Conservation (phyloP, 2,329 filamentous ascomycete genomes). For the Fusarium piperis region DNA sequence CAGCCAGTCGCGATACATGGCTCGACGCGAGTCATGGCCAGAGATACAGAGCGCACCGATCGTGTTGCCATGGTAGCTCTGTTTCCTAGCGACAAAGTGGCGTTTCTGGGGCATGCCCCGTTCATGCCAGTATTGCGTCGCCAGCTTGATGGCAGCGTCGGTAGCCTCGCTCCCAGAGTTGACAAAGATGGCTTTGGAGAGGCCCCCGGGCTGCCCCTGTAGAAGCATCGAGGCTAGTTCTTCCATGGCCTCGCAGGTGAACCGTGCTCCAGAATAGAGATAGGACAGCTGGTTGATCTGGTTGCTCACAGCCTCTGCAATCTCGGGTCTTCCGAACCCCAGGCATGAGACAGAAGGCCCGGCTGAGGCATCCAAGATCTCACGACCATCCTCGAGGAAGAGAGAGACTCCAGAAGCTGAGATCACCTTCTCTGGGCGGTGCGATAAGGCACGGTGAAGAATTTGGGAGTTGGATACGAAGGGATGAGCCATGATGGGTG, state of each 20-base stretch:
- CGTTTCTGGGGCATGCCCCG: slow-evolving; percentile 48
- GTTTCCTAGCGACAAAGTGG: slow-evolving; percentile 55
- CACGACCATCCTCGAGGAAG: neutral
- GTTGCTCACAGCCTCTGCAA: neutral
- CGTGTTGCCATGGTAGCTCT: slow-evolving; percentile 62
- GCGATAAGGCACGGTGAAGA: neutral
- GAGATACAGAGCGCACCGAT: slow-evolving; percentile 57
- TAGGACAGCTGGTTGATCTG: slow-evolving; percentile 17
- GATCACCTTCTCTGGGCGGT: neutral
- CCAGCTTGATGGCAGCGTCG: neutral
- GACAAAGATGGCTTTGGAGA: neutral
- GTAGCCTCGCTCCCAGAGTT: neutral
- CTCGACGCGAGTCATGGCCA: slow-evolving; percentile 16
- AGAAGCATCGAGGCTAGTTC: slow-evolving; percentile 44
- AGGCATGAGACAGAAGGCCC: neutral
- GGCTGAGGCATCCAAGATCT: neutral
- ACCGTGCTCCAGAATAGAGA: slow-evolving; percentile 26
- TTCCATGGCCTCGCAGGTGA: slow-evolving; percentile 37
- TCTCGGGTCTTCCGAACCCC: neutral
- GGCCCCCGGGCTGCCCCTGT: neutral
- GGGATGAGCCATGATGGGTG: neutral
- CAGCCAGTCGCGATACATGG: slow-evolving; percentile 24
- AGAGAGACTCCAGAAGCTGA: neutral
- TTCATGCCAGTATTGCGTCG: slow-evolving; percentile 52
- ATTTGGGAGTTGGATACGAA: neutral